Conservation (phyloP, 352 stramenopile genomes). For the Phytophthora podocarpi region DNA sequence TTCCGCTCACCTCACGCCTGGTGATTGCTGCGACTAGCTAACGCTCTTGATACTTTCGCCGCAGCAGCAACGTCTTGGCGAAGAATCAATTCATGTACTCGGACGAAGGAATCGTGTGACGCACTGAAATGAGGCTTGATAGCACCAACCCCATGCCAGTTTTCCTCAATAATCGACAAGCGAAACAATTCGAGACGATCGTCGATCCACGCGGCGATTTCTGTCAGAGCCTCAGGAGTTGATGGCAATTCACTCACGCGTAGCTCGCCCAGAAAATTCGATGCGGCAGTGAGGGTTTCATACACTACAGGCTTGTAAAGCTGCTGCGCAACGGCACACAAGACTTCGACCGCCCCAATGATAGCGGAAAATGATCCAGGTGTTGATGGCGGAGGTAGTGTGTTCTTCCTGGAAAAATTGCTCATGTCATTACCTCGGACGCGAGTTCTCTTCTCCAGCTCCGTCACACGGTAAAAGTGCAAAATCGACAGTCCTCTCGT, state of each 20-base stretch:
- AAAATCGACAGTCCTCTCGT: slow-evolving; percentile 1
- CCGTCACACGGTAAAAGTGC: slow-evolving; percentile 6
- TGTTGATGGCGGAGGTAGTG: not conserved
- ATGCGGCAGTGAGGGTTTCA: not conserved
- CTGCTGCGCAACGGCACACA: not conserved
- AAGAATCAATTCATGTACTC: slow-evolving; percentile 4
- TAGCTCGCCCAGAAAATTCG: not conserved
- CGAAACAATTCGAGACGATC: slow-evolving; percentile 10
- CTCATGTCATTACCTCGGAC: not conserved
- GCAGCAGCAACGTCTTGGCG: not conserved
- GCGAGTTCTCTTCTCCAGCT: not conserved
- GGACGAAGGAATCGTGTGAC: not conserved
- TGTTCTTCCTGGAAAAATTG: slow-evolving; percentile 25
- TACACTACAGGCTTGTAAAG: not conserved
- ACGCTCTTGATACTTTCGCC: not conserved
- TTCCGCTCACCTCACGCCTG: no score
- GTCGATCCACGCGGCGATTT: slow-evolving; percentile 6
- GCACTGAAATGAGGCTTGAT: slow-evolving; percentile 2
- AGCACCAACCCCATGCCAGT: not conserved
- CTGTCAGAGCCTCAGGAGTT: not conserved
- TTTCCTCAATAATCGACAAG: not conserved
- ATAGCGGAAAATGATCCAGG: no score
- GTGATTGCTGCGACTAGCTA: no score
- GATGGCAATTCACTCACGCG: slow-evolving; percentile 5
- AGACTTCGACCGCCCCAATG: not conserved